These are phyloP conservation scores for Aspergillaceae sp. DNA, from an alignment of 2,329 filamentous ascomycete species.

Conservation along the genomic window DNA sequence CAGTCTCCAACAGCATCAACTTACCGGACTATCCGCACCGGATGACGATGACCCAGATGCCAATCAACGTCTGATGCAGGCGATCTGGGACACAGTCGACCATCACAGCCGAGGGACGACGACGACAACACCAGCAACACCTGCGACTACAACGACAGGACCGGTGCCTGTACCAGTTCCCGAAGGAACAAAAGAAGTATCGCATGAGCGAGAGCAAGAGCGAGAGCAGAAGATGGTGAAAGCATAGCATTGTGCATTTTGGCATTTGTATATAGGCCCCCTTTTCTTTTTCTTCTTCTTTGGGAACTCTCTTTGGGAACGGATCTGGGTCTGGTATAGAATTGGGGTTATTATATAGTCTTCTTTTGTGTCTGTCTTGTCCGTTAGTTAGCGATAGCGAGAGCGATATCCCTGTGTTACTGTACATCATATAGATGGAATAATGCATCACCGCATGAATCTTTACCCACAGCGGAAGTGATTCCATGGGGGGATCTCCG, in stretches of 20 bases:
- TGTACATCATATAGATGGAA: not conserved
- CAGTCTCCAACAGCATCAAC: conserved; percentile 12
- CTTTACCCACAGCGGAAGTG: not conserved
- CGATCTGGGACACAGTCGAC: conserved; percentile 35
- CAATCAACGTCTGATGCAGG: conserved; percentile 34
- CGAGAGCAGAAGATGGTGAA: conserved; percentile 22
- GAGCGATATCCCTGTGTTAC: too few relatives aligned
- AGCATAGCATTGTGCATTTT: conserved; percentile 1
- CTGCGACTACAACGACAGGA: too few relatives aligned
- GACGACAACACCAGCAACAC: too few relatives aligned
- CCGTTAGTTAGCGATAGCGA: conserved; percentile 5
- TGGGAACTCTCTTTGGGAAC: too few relatives aligned
- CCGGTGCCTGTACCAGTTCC: conserved; percentile 16
- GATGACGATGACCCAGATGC: conserved; percentile 32
- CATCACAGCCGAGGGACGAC: conserved; percentile 27
- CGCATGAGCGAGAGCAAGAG: conserved; percentile 5
- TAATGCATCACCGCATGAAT: not conserved
- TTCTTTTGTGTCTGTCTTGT: conserved; percentile 5
- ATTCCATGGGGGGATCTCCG: not conserved
- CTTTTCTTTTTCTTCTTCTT: not conserved
- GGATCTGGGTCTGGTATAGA: too few relatives aligned
- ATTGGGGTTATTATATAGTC: too few relatives aligned
- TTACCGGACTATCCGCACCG: not conserved
- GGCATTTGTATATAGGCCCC: conserved; percentile 5
- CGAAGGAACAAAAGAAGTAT: conserved; percentile 3